Conservation (phyloP, 108 stramenopile species). For the Cyclostephanos invisitatus region DNA sequence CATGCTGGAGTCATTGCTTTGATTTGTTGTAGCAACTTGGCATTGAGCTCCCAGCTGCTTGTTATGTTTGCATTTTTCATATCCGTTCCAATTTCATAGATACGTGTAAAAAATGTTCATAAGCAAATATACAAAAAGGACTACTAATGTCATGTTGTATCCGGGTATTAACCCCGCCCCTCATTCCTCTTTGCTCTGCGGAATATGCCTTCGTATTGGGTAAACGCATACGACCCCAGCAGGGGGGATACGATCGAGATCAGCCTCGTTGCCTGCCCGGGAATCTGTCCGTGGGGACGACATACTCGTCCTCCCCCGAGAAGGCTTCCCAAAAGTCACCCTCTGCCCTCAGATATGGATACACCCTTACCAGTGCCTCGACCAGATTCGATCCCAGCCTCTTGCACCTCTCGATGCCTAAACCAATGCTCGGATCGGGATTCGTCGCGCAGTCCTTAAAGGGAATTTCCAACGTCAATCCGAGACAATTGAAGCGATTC, state of each 20-base stretch:
- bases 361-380: conserved; percentile 62
- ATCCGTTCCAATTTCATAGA: background rate
- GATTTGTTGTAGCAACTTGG: background rate
- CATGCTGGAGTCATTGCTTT: conserved; percentile 11
- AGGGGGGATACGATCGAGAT: no score
- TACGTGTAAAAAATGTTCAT: background rate
- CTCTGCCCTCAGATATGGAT: conserved; percentile 74
- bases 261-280: background rate
- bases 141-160: background rate
- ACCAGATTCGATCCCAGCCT: conserved; percentile 68
- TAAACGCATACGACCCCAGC: no score
- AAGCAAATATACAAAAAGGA: background rate
- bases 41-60: background rate
- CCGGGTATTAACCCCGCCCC: background rate
- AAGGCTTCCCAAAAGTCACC: conserved; percentile 69
- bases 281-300: conserved; percentile 59
- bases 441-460: conserved; percentile 81
- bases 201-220: no score
- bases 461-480: conserved; percentile 88
- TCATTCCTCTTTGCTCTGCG: no score
- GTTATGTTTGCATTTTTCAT: background rate
- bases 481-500: conserved; percentile 81
- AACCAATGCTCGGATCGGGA: conserved; percentile 74
- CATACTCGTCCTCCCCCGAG: conserved; percentile 65
- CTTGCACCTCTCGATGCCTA: conserved; percentile 60